Percentiles rank a stretch among this genome's conserved stretches.
phyloP scores from a whole-genome alignment of 192 early-diverging fungal species.

The Diversispora eburnea region DNA sequence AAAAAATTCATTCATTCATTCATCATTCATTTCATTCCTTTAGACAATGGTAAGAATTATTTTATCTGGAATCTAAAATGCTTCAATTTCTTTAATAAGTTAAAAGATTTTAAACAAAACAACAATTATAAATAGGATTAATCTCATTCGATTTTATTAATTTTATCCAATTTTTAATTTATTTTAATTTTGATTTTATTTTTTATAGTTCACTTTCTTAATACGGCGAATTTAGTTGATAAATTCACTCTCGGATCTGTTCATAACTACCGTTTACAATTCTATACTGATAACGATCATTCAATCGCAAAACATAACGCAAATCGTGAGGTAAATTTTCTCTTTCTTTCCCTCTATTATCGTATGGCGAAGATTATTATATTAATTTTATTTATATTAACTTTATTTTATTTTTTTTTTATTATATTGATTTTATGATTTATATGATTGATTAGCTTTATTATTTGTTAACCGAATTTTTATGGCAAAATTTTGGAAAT shows the following conservation, averaged over 20 bases:
- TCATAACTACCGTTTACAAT: constrained; percentile 78
- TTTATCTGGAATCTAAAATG: no score
- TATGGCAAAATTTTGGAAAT: constrained; percentile 32
- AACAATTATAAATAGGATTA: neutral
- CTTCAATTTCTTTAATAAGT: no score
- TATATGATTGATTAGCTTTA: constrained; percentile 33
- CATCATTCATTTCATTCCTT: no score
- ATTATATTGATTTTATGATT: no score
- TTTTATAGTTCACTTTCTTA: constrained; percentile 84
- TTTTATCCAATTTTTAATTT: neutral
- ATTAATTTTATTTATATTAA: neutral
- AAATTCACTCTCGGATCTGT: constrained; percentile 68
- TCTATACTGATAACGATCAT: constrained; percentile 91
- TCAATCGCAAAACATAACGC: constrained; percentile 75
- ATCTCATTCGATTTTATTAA: neutral
- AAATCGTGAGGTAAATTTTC: constrained; percentile 44
- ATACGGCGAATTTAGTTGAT: constrained; percentile 76
- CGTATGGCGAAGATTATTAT: neutral
- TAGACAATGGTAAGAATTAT: no score
- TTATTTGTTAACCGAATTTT: constrained; percentile 36
- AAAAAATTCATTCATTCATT: no score
- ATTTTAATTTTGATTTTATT: constrained; percentile 19
- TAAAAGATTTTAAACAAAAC: no score
- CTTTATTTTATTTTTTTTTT: neutral
- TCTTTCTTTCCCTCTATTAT: neutral